Evolutionary conservation across 441 rosid species (phyloP), one percentile per base, ranked within the genome.

Genomic region (Gossypium davidsonii): DNA sequence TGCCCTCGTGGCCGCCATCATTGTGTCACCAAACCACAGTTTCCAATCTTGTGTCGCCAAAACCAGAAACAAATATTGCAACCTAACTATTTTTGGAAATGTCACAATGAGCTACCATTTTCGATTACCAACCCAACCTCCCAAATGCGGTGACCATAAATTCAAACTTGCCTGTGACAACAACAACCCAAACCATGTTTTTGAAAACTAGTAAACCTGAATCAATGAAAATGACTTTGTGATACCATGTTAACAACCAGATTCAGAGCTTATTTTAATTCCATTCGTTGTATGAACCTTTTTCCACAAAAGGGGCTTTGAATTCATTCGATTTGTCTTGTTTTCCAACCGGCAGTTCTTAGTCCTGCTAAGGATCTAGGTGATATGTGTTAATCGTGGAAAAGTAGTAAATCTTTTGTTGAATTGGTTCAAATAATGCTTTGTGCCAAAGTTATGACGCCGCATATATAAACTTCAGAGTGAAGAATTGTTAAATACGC

Each of bases 401-500:
- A 91, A n/a, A 93, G 91, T 79, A 91, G 34, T 4, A 91, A 88
- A 73, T 87, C 91, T 5, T 52, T 23, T 0, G 77, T 83, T 0
- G 94, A 85, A 70, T 80, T 77, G 42, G 84, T 80, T 52, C 73
- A 89, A 6, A 76, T 77, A 59, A 92, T 88, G 82, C 96, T 92
- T 23, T 84, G 92, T 5, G 87, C 98, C 53, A 90, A 72, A 6
- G 96, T 85, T 12, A 90, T 88, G 26, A 96, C 95, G 1, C 95
- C 95, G 26, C 92, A 91, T 0, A 92, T 93, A 60, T 91, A 93
- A 61, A 80, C 81, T 71, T 90, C 93, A 0, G 93, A 88, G 74
- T 90, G 97, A 28, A 91, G 88, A 7, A 93, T 72, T 1, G 96
- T 90, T 17, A 79, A 96, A 63, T 91, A 91, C 18, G 97, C 97